Base-by-base conservation (phyloP, 129 eudicot species). In the Centrapalus pauciflorus region DNA sequence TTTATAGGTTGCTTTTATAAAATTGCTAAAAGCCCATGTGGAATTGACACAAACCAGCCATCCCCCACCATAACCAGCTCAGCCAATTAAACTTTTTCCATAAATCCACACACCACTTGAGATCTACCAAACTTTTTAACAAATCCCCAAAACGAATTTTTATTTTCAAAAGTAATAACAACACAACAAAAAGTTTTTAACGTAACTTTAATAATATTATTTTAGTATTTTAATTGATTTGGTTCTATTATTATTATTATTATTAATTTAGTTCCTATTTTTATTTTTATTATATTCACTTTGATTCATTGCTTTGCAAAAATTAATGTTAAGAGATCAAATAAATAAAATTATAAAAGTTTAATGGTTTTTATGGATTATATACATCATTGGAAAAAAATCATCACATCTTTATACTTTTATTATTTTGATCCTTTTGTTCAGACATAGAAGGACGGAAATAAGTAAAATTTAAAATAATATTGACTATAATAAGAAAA, bases 51-150 rank as follows among this genome's bases (percentile, higher is more conserved):
- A 56, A 60, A 66, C 73, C 73, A 74, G 45, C 48, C 66, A 73
- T 56, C 48, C 54, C 58, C 74, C 73, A 74, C 68, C 61, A 66
- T 14, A 56, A 55, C 79, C 79, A 74, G 73, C 79, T 74, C 68
- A 74, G 68, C 79, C 79, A 66, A 56, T 66, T 33, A 67, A 56
- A 51, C 68, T 11, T 74, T 74, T 66, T 56, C 68, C 43, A 66
- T 74, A 57, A 74, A 66, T 74, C 79, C 67, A 74, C 67, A 27
- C 61, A 66, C 73, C 79, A 74, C 74, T 74, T 56, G 68, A 66
- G 70, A 61, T 72, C 70, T 61, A 62, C 63, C 62, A 33, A 66
- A 68, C 73, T 66, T 66, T 66, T 74, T 74, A 43, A 45, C 43
- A 56, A 74, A 74, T 45, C 73, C 13, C 32, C 4, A 24, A 66